Conservation (phyloP, 257 asterid genomes). For the Capsicum chinense region DNA sequence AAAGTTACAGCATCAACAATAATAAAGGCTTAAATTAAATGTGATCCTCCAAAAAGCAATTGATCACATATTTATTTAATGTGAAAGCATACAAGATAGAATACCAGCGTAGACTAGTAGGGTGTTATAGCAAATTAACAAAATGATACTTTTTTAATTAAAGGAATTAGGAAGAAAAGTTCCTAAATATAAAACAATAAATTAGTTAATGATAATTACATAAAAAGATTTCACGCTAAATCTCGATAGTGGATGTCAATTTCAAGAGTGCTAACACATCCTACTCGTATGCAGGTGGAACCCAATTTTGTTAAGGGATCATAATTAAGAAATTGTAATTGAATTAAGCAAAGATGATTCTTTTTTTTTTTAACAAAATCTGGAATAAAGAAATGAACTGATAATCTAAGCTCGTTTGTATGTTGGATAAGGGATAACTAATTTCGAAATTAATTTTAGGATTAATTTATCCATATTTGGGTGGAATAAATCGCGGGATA, state of each 20-base stretch:
- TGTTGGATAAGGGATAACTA: too few species aligned
- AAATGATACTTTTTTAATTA: not conserved
- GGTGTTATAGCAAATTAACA: not conserved
- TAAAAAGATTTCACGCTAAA: not conserved
- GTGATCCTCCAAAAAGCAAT: not conserved
- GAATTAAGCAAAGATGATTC: not conserved
- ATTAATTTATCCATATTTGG: too few species aligned
- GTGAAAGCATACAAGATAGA: not conserved
- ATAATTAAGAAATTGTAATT: not conserved
- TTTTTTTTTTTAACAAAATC: not conserved
- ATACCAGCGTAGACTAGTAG: conserved; percentile 24
- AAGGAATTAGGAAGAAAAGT: not conserved
- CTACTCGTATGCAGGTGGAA: conserved; percentile 31
- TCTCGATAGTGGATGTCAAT: conserved; percentile 25
- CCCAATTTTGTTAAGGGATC: conserved; percentile 31
- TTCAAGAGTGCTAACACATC: conserved; percentile 27
- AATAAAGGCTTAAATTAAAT: not conserved
- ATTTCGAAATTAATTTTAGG: too few species aligned
- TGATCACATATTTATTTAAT: not conserved
- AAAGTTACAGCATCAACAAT: not conserved
- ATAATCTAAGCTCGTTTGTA: not conserved
- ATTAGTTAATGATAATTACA: not conserved
- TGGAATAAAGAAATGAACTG: not conserved
- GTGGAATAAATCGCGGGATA: too few species aligned
- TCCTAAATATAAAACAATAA: not conserved